Evolutionary conservation across 2,329 filamentous ascomycete genomes (phyloP), one percentile per base, ranked within the genome.

Genomic region (Nothophoma quercina): DNA sequence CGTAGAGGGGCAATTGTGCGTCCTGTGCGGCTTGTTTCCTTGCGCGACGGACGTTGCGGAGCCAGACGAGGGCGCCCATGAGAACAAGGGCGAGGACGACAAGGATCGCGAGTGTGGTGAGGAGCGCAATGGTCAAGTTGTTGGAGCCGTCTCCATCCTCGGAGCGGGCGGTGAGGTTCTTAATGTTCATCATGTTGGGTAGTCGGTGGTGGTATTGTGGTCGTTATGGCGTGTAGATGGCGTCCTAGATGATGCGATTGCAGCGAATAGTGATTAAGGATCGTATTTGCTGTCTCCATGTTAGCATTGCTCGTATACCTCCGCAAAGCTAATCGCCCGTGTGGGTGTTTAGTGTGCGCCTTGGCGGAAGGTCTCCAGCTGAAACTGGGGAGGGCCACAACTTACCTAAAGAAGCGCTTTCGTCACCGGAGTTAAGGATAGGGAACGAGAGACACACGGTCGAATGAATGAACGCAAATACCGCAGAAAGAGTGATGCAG

Each of bases 71-170:
- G 22, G 83, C 78, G 51, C 85, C 86, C 45, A 88, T 79, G 51
- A 92, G 80, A 39, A 87, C 70, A 23, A 96, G 80, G 55, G 83
- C 86, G 65, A 93, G 75, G 64, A 96, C 85, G 64, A 93, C 79
- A 36, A 99, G 81, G 58, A 88, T 87, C 63, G 98, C 81, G 48
- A 98, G 83, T 52, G 85, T 83, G 65, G 96, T 89, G 71, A 96
- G 79, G 34, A 96, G 84, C 70, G 91, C 87, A 73, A 93, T 81
- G 78, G 89, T 86, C 36, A 83, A 82, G 29, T 78, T 77, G 56
- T 80, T 84, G 63, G 89, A 79, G 64, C 79, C 77, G 52, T 76
- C 77, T 63, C 75, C 62, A 49, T 69, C 65, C 58, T 76, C 68
- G 69, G 80, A 77, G 63, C 73, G 72, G 60, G 85, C 83, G 68